A percentile compares a stretch with the other conserved stretches of the same genome.
Evolutionary conservation across 2,329 filamentous ascomycete species (phyloP).

Genomic region (Xylariales sp.): DNA sequence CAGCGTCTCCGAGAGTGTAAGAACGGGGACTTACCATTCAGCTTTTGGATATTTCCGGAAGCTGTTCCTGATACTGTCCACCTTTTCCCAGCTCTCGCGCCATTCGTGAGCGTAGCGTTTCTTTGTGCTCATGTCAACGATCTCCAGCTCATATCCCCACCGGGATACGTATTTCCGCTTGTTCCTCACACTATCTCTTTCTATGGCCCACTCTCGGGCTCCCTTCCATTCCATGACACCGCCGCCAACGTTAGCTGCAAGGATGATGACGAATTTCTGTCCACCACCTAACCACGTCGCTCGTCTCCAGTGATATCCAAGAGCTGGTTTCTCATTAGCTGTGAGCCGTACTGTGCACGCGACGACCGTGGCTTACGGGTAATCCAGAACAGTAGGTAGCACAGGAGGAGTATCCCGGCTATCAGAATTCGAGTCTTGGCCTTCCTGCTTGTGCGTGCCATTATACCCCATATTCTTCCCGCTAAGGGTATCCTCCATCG

Average conservation of each 20-base stretch:
- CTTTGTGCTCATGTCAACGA: slow-evolving; percentile 98
- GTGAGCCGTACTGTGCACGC: slow-evolving; percentile 3
- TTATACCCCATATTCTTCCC: slow-evolving; percentile 40
- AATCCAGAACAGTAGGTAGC: slow-evolving; percentile 63
- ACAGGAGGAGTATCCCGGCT: slow-evolving; percentile 53
- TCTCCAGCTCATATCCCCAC: slow-evolving; percentile 95
- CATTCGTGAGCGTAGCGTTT: slow-evolving; percentile 98
- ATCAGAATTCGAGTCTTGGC: slow-evolving; percentile 60
- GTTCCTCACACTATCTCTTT: slow-evolving; percentile 91
- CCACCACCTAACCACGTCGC: slow-evolving; percentile 73
- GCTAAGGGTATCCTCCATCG: slow-evolving; percentile 46
- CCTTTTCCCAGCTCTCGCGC: slow-evolving; percentile 99
- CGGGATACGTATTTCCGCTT: slow-evolving; percentile 81
- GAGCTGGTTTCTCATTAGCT: slow-evolving; percentile 33
- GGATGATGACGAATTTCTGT: slow-evolving; percentile 86
- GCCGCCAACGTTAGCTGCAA: slow-evolving; percentile 89
- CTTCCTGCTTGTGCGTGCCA: slow-evolving; percentile 56
- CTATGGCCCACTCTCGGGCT: slow-evolving; percentile 94
- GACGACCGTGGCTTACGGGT: slow-evolving; percentile 57
- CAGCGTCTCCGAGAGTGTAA: not conserved
- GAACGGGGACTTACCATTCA: slow-evolving; percentile 68
- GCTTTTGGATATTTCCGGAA: slow-evolving; percentile 93
- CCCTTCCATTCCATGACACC: slow-evolving; percentile 99
- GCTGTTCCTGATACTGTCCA: slow-evolving; percentile 82
- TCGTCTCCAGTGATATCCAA: slow-evolving; percentile 64